Evolutionary conservation across 2,329 filamentous ascomycete genomes (phyloP).

Genomic region (Pezicula radicicola): DNA sequence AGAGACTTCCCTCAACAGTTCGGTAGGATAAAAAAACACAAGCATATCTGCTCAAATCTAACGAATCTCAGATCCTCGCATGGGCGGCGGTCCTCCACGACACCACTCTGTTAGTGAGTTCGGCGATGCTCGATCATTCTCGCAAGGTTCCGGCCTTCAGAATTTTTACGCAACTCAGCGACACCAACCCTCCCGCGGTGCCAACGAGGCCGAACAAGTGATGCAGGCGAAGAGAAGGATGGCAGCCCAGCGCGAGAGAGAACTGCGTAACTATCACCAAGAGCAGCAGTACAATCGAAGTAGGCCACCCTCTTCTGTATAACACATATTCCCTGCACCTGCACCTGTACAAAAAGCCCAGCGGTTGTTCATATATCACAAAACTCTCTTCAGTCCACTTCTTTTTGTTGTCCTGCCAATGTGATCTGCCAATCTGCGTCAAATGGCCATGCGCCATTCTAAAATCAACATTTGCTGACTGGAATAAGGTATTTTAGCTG

Average conservation of each 20-base stretch:
- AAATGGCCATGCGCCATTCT: conserved; percentile 6
- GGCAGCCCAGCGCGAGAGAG: conserved; percentile 97
- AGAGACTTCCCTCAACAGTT: conserved; percentile 52
- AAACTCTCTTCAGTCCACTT: conserved; percentile 31
- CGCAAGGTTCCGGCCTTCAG: conserved; percentile 71
- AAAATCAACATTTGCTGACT: conserved; percentile 30
- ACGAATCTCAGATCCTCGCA: conserved; percentile 61
- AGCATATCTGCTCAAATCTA: conserved; percentile 9
- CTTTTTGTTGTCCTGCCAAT: conserved; percentile 31
- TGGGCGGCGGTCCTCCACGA: conserved; percentile 61
- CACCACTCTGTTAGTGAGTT: conserved; percentile 83
- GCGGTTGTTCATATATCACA: conserved; percentile 20
- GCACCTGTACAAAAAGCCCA: conserved; percentile 28
- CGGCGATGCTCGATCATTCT: conserved; percentile 69
- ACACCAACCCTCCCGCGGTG: conserved; percentile 80
- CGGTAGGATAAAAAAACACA: conserved; percentile 45
- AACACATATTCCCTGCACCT: conserved; percentile 39
- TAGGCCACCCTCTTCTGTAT: conserved; percentile 79
- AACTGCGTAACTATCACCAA: conserved; percentile 99
- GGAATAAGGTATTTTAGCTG: conserved; percentile 58
- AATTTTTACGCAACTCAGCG: conserved; percentile 94
- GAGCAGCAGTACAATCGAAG: conserved; percentile 99
- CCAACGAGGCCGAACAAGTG: conserved; percentile 93
- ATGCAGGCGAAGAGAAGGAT: conserved; percentile 99
- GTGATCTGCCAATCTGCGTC: conserved; percentile 28